Base-by-base conservation (phyloP, 805 yeast genomes). In the Hanseniaspora lachancei region DNA sequence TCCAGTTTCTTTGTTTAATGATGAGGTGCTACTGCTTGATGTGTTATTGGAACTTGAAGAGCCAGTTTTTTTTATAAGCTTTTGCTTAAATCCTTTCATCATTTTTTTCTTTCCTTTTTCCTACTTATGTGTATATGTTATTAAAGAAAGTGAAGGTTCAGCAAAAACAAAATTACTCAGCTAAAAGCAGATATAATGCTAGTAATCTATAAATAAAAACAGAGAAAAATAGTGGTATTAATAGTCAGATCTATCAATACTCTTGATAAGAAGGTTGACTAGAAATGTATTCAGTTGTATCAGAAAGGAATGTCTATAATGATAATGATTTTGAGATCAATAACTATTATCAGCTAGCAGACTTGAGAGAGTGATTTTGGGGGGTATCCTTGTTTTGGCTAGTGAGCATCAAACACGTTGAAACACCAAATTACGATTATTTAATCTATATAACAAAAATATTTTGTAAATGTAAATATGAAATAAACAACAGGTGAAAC, bases 1-100 rank as follows among this genome's bases (percentile, higher is more conserved):
- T 8, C 43, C n/a, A 6, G 51, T 13, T 15, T 38, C 41, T 21
- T 36, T 38, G n/a, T 40, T 49, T 2, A 32, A 16, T 8, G 21
- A 10, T 15, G 16, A 21, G 6, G 34, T 10, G n/a, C 21, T 46
- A n/a, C 50, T 39, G 38, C 49, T 52, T n/a, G 18, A 18, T 20
- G 16, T 20, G 21, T 42, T 48, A 40, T 27, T 39, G 48, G 43
- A 56, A 58, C 43, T 36, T 15, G 54, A 48, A 34, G 47, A 47
- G 48, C 36, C 62, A 24, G 72, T 65, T 61, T 68, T 68, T 64
- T 68, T 68, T 42, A 67, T 68, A 59, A 68, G 60, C 60, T 80
- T 72, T 64, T 81, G 84, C 64, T 80, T 81, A 68, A 81, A 81
- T 32, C 86, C 86, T 70, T 80, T 81, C 86, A 81, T 81, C 87